Percentiles rank a stretch among this genome's conserved stretches.
Evolutionary conservation across 2,329 filamentous ascomycete genomes (phyloP).

Genomic region (Fusarium sp.): DNA sequence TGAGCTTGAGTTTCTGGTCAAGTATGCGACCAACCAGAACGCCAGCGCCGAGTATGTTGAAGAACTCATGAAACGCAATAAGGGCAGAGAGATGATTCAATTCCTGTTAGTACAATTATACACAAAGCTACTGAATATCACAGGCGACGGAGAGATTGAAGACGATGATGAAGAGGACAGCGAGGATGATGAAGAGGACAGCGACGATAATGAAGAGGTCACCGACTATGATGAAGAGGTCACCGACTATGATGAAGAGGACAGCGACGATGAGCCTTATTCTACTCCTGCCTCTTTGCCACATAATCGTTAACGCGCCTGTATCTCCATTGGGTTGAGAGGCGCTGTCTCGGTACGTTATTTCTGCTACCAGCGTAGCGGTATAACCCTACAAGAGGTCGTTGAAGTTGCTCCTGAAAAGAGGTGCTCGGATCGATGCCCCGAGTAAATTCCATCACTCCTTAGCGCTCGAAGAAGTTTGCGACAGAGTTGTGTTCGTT

Average conservation of each 20-base stretch:
- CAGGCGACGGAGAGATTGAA: background rate
- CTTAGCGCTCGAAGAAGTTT: background rate
- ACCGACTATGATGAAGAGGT: no score
- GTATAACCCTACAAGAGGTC: no score
- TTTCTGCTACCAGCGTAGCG: background rate
- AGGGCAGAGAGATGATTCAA: background rate
- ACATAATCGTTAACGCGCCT: no score
- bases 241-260: no score
- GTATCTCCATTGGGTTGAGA: no score
- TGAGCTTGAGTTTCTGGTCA: slow-evolving; percentile 7
- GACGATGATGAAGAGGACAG: background rate
- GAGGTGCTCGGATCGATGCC: background rate
- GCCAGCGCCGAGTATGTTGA: background rate
- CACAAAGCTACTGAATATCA: background rate
- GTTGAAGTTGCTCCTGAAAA: no score
- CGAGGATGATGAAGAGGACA: no score
- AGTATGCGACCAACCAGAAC: slow-evolving; percentile 6
- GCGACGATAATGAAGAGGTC: no score
- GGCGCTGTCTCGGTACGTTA: no score
- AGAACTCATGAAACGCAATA: background rate
- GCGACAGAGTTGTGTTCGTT: background rate
- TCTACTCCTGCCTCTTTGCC: no score
- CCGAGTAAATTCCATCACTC: background rate
- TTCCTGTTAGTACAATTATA: background rate
- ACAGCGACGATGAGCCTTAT: no score